Percentiles rank a stretch among this genome's conserved stretches.
Conservation (phyloP, 805 yeast genomes). For the Starmerella geochares region DNA sequence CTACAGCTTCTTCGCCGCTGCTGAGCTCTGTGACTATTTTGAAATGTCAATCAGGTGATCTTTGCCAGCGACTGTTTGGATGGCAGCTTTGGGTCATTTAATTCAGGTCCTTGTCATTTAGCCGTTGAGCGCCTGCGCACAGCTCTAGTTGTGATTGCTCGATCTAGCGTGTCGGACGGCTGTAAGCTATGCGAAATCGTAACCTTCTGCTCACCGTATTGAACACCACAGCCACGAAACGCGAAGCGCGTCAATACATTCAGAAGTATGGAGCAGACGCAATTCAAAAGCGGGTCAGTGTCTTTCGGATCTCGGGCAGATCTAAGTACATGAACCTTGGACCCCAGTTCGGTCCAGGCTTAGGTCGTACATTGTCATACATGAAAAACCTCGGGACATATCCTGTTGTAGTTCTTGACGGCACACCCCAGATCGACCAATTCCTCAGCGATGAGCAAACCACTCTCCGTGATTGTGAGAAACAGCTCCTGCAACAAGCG, state of each 20-base stretch:
- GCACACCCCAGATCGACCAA: constrained; percentile 28
- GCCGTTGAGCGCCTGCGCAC: not conserved
- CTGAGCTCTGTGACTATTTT: not conserved
- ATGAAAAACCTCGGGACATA: constrained; percentile 57
- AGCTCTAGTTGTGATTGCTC: not conserved
- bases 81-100: not conserved
- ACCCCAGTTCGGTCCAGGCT: constrained; percentile 15
- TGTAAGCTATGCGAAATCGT: constrained; percentile 6
- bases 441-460: constrained; percentile 18
- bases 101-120: not conserved
- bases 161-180: not conserved
- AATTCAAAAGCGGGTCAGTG: constrained; percentile 26
- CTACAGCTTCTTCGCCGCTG: no score
- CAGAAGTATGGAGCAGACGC: constrained; percentile 48
- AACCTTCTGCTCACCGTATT: constrained; percentile 75
- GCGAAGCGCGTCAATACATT: constrained; percentile 79
- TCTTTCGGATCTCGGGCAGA: constrained; percentile 25
- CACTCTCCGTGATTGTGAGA: constrained; percentile 15
- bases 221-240: constrained; percentile 81
- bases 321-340: constrained; percentile 17
- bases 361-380: constrained; percentile 48
- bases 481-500: constrained; percentile 13
- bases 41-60: constrained; percentile 1
- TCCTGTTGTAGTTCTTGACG: constrained; percentile 58
- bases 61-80: not conserved